These are phyloP conservation scores for Lentithecium fluviatile DNA, from an alignment of 495 filamentous ascomycete species.

Conservation along the genomic window DNA sequence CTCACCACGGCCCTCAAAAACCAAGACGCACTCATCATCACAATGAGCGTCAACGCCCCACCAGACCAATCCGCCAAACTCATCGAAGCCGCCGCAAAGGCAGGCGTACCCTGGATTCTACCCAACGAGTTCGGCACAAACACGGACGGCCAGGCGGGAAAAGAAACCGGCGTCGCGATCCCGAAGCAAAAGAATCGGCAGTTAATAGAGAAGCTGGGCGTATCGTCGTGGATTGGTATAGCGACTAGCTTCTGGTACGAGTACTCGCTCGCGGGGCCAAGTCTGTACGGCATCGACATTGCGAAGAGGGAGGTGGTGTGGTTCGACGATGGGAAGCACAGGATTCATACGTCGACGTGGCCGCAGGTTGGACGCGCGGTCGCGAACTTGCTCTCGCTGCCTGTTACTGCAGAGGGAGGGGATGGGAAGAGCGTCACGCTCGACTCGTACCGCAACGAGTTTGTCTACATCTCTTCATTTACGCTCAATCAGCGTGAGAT, in stretches of 20 bases:
- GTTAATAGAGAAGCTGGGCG: conserved; percentile 49
- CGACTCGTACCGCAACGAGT: conserved; percentile 42
- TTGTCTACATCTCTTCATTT: conserved; percentile 48
- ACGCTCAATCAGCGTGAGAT: conserved; percentile 50
- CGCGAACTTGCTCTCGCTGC: conserved; percentile 45
- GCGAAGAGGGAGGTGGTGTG: conserved; percentile 17
- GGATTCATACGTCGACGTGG: conserved; percentile 45
- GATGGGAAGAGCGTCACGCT: conserved; percentile 36
- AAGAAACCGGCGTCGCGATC: conserved; percentile 41
- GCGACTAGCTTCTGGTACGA: conserved; percentile 52
- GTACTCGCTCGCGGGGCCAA: conserved; percentile 23
- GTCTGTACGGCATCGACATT: conserved; percentile 32
- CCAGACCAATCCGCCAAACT: conserved; percentile 50
- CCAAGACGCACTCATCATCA: conserved; percentile 63
- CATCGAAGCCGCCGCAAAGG: conserved; percentile 59
- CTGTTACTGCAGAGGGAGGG: conserved; percentile 49
- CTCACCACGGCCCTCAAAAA: conserved; percentile 50
- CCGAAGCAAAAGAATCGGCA: conserved; percentile 17
- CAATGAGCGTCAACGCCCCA: conserved; percentile 47
- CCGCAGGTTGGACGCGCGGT: conserved; percentile 46
- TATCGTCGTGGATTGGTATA: conserved; percentile 53
- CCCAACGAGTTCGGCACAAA: conserved; percentile 57
- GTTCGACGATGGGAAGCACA: conserved; percentile 30
- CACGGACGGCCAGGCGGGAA: conserved; percentile 40
- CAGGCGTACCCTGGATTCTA: conserved; percentile 60